Evolutionary conservation across 768 basidiomycete species (phyloP), one percentile per base, ranked within the genome.

Genomic region (Russula sp.): DNA sequence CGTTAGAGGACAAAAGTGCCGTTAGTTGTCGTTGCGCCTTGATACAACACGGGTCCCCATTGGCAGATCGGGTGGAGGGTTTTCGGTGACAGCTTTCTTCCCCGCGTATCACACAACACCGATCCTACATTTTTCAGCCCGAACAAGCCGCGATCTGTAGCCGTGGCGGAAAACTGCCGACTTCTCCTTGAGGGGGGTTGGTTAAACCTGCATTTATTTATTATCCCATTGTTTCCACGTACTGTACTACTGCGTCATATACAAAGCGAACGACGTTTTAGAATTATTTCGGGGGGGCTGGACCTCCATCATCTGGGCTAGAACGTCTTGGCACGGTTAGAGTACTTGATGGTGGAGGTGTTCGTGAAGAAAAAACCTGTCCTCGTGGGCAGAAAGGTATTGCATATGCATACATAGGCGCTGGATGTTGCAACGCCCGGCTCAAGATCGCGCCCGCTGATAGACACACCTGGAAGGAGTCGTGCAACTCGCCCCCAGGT

Each of bases 111-210:
- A 61, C 48, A 52, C 54, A 56, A 49, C 22, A 55, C 36, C 38
- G 38, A 52, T 42, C 48, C 40, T 54, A 49, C 42, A 51, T 50
- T 51, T 36, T 49, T 44, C 59, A 61, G 32, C 64, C 64, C 64
- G 64, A 57, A 65, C 49, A 52, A 44, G 49, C 44, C 64, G 64
- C 64, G 64, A 65, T 65, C 64, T 50, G 59, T 46, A 65, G 64
- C 64, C 64, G 49, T 59, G 32, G n/a, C 14, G 38, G 32, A 28
- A 59, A 38, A 59, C 44, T 46, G 18, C 22, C 22, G 50, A 22
- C 26, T 54, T 49, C 34, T 22, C 46, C 24, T 49, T 18, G 14
- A 46, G 28, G 40, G 18, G 40, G 42, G 40, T 10, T 9, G 24
- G 52, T n/a, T 36, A 5, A 51, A 18, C 52, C 30, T 57, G 18